phyloP scores from a whole-genome alignment of 2,329 filamentous ascomycete species.

The Graphium sp. region DNA sequence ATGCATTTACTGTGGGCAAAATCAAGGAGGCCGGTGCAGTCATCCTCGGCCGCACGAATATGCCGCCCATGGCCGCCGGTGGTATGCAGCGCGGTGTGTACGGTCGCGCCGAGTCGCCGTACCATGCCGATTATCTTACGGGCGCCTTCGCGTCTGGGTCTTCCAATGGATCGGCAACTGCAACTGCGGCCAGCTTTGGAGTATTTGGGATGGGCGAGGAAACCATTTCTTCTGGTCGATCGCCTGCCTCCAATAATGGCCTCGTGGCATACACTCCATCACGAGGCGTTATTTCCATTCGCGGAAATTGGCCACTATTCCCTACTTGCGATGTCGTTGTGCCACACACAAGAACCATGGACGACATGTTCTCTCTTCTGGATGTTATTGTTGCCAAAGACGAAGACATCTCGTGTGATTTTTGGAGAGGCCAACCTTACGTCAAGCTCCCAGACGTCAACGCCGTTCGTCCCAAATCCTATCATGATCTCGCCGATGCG shows the following conservation, averaged over 20 bases:
- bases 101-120: constrained; percentile 37
- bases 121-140: constrained; percentile 32
- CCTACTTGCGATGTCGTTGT: constrained; percentile 37
- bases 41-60: constrained; percentile 16
- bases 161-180: constrained; percentile 35
- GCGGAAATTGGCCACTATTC: constrained; percentile 37
- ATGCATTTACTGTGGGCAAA: constrained; percentile 29
- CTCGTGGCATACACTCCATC: constrained; percentile 39
- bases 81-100: constrained; percentile 40
- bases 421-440: constrained; percentile 33
- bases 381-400: constrained; percentile 28
- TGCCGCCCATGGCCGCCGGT: constrained; percentile 32
- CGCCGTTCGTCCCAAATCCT: constrained; percentile 14
- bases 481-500: constrained; percentile 12
- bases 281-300: constrained; percentile 28
- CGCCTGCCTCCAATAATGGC: constrained; percentile 38
- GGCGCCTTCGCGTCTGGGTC: constrained; percentile 40
- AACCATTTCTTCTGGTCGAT: constrained; percentile 37
- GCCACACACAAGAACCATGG: constrained; percentile 30
- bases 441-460: constrained; percentile 19
- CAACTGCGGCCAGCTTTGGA: constrained; percentile 30
- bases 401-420: constrained; percentile 23
- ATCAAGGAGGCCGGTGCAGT: constrained; percentile 31
- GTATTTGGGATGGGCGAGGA: constrained; percentile 36
- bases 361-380: constrained; percentile 30